Evolutionary conservation across 164 flowering plant genomes (phyloP), one percentile per base, ranked within the genome.

Genomic region (Vitis labrusca): DNA sequence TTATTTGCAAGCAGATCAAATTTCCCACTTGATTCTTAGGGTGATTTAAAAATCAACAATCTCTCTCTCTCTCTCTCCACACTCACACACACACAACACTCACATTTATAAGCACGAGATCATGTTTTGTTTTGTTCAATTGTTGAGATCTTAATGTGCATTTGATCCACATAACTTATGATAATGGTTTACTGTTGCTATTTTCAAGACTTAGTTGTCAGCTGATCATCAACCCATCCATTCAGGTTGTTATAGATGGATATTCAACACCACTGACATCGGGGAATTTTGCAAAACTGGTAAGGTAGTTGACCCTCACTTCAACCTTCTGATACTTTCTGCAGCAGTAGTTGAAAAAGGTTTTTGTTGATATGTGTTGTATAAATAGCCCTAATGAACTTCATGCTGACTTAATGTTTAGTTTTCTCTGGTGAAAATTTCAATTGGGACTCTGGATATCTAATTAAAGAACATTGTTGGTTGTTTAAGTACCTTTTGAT

Each of bases 201-300:
- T 23, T 23, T 23, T 23, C 27, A 23, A 23, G 27, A 23, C 27
- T 23, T 23, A 23, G 27, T 23, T 23, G 61, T 32, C 9, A 52
- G 51, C 68, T 71, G 59, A 71, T 71, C 14, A 27, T 0, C 50
- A 58, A 52, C 37, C 3, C 13, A 15, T 70, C 27, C 64, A 51
- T 79, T 65, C 88, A 94, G 98, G 91, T 92, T 67, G 92, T 86
- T 66, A 19, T 94, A 71, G 98, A 92, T 85, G 98, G 97, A 71
- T 94, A 88, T 81, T 94, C 98, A 73, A 92, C 98, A 30, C 98
- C 98, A 68, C 70, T 94, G 62, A 94, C 98, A 0, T 85, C 97
- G 27, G 98, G 98, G 74, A 94, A 89, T 80, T 90, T 94, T 63
- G 92, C 92, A 58, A 92, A 91, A 85, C 87, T 89, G 98, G 98